A percentile compares a stretch with the other conserved stretches of the same genome.
Evolutionary conservation across 176 grass and related monocot genomes (phyloP).

Genomic region (Dendrocalamus sinicus): DNA sequence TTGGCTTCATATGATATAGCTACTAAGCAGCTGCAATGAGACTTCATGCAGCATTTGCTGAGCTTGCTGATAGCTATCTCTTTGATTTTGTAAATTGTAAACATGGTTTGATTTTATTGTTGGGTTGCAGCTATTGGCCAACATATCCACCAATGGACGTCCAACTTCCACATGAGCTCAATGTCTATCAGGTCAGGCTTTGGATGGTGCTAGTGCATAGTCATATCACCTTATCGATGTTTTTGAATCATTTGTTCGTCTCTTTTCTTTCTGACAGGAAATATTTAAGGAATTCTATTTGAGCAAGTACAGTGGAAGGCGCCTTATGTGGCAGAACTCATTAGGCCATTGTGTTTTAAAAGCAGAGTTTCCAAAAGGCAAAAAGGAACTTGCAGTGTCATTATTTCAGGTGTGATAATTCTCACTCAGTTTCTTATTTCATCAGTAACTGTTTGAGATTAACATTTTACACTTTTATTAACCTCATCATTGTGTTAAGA

Average conservation of each 20-base stretch:
- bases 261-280: conserved; percentile 57
- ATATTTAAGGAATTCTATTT: conserved; percentile 99
- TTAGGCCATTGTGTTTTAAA: conserved; percentile 96
- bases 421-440: neutral
- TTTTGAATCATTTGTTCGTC: neutral
- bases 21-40: conserved; percentile 18
- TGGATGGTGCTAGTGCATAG: conserved; percentile 29
- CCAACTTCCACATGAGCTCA: conserved; percentile 89
- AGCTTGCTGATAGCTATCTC: neutral
- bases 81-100: conserved; percentile 10
- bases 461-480: neutral
- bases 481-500: conserved; percentile 58
- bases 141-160: conserved; percentile 98
- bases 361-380: conserved; percentile 92
- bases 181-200: conserved; percentile 94
- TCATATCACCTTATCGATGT: conserved; percentile 12
- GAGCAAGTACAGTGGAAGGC: conserved; percentile 97
- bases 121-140: conserved; percentile 88
- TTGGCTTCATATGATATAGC: neutral
- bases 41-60: neutral
- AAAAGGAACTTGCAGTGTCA: conserved; percentile 98
- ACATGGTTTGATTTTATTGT: neutral
- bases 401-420: conserved; percentile 77
- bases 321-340: conserved; percentile 99
- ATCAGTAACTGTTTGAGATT: neutral